Evolutionary conservation across 768 basidiomycete species (phyloP).

Genomic region (Kwoniella sp.): DNA sequence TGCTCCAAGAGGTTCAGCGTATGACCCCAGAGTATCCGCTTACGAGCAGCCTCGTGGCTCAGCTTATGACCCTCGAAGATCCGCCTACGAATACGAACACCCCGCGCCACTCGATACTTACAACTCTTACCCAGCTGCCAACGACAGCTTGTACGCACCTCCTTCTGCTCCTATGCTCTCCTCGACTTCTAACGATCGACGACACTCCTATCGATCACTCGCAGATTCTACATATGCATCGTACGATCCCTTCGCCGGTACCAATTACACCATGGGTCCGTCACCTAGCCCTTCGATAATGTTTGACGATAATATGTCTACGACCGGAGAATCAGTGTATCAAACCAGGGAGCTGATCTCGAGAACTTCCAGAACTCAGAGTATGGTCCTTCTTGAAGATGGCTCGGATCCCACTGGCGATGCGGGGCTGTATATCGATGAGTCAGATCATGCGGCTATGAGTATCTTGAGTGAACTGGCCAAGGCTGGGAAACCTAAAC

Average conservation of each 20-base stretch:
- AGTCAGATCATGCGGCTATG: slow-evolving; percentile 66
- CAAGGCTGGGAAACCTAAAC: slow-evolving; percentile 67
- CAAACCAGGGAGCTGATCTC: slow-evolving; percentile 19
- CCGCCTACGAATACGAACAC: background rate
- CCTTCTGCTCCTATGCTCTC: slow-evolving; percentile 15
- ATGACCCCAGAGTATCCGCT: background rate
- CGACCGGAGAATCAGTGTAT: slow-evolving; percentile 39
- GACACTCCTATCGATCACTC: slow-evolving; percentile 31
- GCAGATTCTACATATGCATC: slow-evolving; percentile 40
- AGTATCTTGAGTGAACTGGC: slow-evolving; percentile 66
- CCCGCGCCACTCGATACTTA: background rate
- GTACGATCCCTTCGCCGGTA: slow-evolving; percentile 38
- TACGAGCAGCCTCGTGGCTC: background rate
- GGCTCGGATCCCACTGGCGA: slow-evolving; percentile 16
- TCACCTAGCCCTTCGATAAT: slow-evolving; percentile 44
- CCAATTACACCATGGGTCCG: slow-evolving; percentile 12
- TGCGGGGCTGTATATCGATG: slow-evolving; percentile 59
- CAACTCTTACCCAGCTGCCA: background rate
- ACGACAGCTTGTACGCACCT: slow-evolving; percentile 7
- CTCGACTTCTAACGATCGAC: slow-evolving; percentile 8
- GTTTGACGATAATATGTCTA: slow-evolving; percentile 39
- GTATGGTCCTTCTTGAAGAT: slow-evolving; percentile 51
- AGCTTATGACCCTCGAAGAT: background rate
- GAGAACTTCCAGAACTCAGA: slow-evolving; percentile 35
- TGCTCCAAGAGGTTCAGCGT: background rate